phyloP scores from a whole-genome alignment of 257 asterid species.

The Rubia yunnanensis region DNA sequence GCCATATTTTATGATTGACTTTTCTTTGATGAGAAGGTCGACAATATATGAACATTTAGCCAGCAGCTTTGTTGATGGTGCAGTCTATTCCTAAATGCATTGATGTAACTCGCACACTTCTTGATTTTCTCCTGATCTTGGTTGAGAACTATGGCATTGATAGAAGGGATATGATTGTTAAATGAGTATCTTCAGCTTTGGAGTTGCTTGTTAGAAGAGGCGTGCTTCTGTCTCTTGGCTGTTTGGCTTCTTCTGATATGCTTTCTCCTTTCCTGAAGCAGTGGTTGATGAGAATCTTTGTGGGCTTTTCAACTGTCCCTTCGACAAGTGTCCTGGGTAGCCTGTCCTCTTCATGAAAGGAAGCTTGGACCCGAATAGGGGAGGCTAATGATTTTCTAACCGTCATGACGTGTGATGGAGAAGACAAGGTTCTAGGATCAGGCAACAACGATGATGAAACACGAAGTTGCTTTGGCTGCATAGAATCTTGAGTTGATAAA shows the following conservation, averaged over 20 bases:
- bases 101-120: slow-evolving; percentile 1
- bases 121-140: slow-evolving; percentile 1
- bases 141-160: slow-evolving; percentile 1
- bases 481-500: not conserved
- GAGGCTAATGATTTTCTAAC: too few relatives aligned
- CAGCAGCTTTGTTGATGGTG: slow-evolving; percentile 5
- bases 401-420: not conserved
- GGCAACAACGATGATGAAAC: not conserved
- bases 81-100: not conserved
- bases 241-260: slow-evolving; percentile 1
- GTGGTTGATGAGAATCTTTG: slow-evolving; percentile 1
- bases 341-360: not conserved
- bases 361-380: not conserved
- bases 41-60: slow-evolving; percentile 5
- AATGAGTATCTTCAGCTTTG: slow-evolving; percentile 4
- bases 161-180: not conserved
- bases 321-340: not conserved
- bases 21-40: slow-evolving; percentile 4
- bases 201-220: slow-evolving; percentile 1
- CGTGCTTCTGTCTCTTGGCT: slow-evolving; percentile 2
- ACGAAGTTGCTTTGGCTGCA: not conserved
- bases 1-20: slow-evolving; percentile 5
- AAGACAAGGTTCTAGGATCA: not conserved
- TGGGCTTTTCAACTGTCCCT: not conserved
- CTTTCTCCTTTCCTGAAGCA: slow-evolving; percentile 1